Evolutionary conservation across 2,329 filamentous ascomycete species (phyloP).

Genomic region (Trichothecium sympodiale): DNA sequence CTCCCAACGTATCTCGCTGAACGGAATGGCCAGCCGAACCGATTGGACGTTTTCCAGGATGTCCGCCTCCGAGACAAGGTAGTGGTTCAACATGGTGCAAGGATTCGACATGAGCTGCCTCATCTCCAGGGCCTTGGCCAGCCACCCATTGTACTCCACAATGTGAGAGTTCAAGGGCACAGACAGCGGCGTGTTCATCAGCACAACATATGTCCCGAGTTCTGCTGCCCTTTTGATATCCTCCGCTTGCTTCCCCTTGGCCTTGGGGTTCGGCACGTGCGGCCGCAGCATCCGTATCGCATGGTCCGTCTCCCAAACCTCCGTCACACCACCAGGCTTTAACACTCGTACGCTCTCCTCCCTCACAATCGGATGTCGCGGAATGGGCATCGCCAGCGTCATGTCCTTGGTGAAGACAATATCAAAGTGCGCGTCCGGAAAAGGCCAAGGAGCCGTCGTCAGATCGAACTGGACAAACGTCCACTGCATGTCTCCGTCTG

Average conservation of each 20-base stretch:
- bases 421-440: slow-evolving; percentile 71
- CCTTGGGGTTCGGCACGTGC: slow-evolving; percentile 47
- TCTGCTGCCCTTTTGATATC: slow-evolving; percentile 52
- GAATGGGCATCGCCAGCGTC: slow-evolving; percentile 52
- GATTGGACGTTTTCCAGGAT: slow-evolving; percentile 56
- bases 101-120: slow-evolving; percentile 63
- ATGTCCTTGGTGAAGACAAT: slow-evolving; percentile 81
- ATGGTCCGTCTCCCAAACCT: slow-evolving; percentile 88
- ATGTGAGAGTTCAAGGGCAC: slow-evolving; percentile 72
- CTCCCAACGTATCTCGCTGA: slow-evolving; percentile 80
- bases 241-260: slow-evolving; percentile 31
- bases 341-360: slow-evolving; percentile 70
- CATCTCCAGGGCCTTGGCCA: slow-evolving; percentile 63
- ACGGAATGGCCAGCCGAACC: slow-evolving; percentile 69
- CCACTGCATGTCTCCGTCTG: slow-evolving; percentile 70
- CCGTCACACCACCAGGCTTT: slow-evolving; percentile 65
- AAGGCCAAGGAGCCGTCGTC: slow-evolving; percentile 63
- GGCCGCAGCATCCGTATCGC: slow-evolving; percentile 72
- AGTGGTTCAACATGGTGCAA: slow-evolving; percentile 65
- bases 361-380: slow-evolving; percentile 42
- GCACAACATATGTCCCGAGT: slow-evolving; percentile 73
- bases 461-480: slow-evolving; percentile 81
- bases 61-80: slow-evolving; percentile 69
- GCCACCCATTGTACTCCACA: slow-evolving; percentile 74
- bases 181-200: slow-evolving; percentile 70